A percentile compares a stretch with the other conserved stretches of the same genome.
Evolutionary conservation across 257 asterid genomes (phyloP).

Genomic region (Fraxinus anomala): DNA sequence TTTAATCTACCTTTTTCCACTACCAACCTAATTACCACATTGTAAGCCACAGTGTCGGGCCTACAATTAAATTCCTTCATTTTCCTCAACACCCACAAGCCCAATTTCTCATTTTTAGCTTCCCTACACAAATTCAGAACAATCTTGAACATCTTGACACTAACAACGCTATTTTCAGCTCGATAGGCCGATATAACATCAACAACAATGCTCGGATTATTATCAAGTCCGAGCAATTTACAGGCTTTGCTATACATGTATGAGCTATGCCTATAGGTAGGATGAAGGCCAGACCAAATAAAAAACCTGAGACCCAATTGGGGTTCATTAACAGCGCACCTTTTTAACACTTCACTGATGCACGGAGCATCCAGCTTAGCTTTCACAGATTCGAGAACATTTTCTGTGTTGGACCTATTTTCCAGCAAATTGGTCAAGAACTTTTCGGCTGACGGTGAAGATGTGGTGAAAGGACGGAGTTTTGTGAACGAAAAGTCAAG

Average conservation of each 20-base stretch:
- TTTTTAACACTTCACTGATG: slow-evolving; percentile 57
- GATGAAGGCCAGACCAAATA: slow-evolving; percentile 85
- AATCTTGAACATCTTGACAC: slow-evolving; percentile 67
- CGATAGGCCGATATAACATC: slow-evolving; percentile 60
- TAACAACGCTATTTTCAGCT: slow-evolving; percentile 48
- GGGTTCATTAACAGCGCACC: slow-evolving; percentile 54
- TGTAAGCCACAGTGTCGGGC: slow-evolving; percentile 72
- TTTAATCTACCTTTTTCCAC: slow-evolving; percentile 52
- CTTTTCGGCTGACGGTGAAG: slow-evolving; percentile 51
- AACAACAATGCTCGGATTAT: slow-evolving; percentile 45
- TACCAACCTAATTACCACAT: slow-evolving; percentile 68
- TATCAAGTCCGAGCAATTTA: slow-evolving; percentile 48
- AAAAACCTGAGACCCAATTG: slow-evolving; percentile 76
- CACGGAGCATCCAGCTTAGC: slow-evolving; percentile 54
- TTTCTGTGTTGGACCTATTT: slow-evolving; percentile 48
- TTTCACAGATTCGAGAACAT: slow-evolving; percentile 44
- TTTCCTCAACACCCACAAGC: slow-evolving; percentile 69
- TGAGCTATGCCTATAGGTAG: slow-evolving; percentile 56
- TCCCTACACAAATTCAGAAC: slow-evolving; percentile 71
- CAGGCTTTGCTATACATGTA: slow-evolving; percentile 63
- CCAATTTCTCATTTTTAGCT: slow-evolving; percentile 68
- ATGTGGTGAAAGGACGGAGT: slow-evolving; percentile 36
- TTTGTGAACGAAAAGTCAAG: slow-evolving; percentile 24
- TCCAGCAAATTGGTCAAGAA: slow-evolving; percentile 51
- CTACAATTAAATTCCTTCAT: slow-evolving; percentile 72